Percentiles rank a stretch among this genome's conserved stretches.
Conservation (phyloP, 805 yeast genomes). For the Kazachstania psychrophila region DNA sequence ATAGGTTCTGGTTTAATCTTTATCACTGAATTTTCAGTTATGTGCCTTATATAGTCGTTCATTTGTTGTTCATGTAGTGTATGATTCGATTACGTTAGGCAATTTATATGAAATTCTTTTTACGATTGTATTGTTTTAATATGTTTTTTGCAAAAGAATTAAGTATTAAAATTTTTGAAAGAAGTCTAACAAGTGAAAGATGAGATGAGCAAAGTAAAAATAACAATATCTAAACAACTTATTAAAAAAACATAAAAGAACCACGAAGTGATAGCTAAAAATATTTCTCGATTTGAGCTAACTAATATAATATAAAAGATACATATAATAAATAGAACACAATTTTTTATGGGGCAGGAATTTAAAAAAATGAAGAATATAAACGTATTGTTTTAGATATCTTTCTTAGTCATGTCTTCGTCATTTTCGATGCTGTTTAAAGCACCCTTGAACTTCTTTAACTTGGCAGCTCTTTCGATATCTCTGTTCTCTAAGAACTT, state of each 20-base stretch:
- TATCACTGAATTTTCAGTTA: slow-evolving; percentile 12
- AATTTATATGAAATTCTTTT: neutral
- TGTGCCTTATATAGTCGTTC: slow-evolving; percentile 14
- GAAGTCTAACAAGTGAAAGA: too few relatives aligned
- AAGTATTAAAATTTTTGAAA: too few relatives aligned
- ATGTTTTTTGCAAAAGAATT: too few relatives aligned
- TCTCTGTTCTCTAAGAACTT: slow-evolving; percentile 42
- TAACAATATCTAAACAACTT: too few relatives aligned
- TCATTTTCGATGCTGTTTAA: slow-evolving; percentile 3
- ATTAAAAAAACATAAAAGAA: too few relatives aligned
- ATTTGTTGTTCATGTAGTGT: too few relatives aligned
- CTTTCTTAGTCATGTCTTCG: slow-evolving; percentile 4
- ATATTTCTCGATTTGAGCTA: too few relatives aligned
- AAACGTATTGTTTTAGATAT: neutral
- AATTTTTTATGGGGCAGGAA: too few relatives aligned
- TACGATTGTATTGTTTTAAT: neutral
- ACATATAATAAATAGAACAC: too few relatives aligned
- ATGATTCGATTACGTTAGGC: neutral
- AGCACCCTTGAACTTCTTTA: slow-evolving; percentile 6
- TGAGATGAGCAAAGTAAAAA: too few relatives aligned
- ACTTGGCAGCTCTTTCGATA: slow-evolving; percentile 18
- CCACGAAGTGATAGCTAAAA: too few relatives aligned
- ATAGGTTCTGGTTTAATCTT: slow-evolving; percentile 49
- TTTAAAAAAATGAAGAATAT: neutral
- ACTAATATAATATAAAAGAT: neutral